These are phyloP conservation scores for Kurtzmaniella natalensis DNA, from an alignment of 1,139 yeast genomes.

Conservation along the genomic window DNA sequence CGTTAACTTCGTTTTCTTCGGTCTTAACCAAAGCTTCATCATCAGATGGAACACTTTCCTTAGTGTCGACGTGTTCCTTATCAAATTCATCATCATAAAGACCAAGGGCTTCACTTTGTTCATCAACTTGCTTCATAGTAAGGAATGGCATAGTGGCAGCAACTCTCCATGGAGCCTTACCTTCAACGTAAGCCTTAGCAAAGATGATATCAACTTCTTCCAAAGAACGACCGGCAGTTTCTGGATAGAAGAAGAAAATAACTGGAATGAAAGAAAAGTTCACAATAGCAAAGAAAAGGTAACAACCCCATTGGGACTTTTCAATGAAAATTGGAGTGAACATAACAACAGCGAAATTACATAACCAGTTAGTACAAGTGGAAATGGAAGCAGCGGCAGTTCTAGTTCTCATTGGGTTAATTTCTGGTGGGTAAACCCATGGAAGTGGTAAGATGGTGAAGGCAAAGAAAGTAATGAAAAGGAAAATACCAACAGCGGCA, in stretches of 20 bases:
- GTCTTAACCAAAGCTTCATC: constrained; percentile 3
- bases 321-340: constrained; percentile 43
- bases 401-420: constrained; percentile 59
- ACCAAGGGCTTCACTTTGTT: constrained; percentile 44
- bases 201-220: constrained; percentile 45
- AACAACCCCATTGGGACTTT: constrained; percentile 38
- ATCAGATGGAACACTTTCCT: constrained; percentile 24
- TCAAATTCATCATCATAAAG: constrained; percentile 41
- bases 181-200: constrained; percentile 46
- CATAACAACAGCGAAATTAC: constrained; percentile 46
- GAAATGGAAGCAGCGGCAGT: constrained; percentile 51
- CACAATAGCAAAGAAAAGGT: constrained; percentile 40
- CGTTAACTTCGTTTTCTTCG: neutral
- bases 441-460: constrained; percentile 56
- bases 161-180: constrained; percentile 45
- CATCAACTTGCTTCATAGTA: constrained; percentile 41
- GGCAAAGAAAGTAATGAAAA: constrained; percentile 52
- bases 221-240: constrained; percentile 45
- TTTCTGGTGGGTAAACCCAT: constrained; percentile 61
- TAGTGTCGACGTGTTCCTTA: constrained; percentile 29
- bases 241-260: constrained; percentile 45
- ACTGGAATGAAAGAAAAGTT: constrained; percentile 37
- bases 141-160: constrained; percentile 50
- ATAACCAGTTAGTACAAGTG: constrained; percentile 46
- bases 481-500: constrained; percentile 51